Evolutionary conservation across 768 basidiomycete genomes (phyloP).

Genomic region (Albatrellus ellisii): DNA sequence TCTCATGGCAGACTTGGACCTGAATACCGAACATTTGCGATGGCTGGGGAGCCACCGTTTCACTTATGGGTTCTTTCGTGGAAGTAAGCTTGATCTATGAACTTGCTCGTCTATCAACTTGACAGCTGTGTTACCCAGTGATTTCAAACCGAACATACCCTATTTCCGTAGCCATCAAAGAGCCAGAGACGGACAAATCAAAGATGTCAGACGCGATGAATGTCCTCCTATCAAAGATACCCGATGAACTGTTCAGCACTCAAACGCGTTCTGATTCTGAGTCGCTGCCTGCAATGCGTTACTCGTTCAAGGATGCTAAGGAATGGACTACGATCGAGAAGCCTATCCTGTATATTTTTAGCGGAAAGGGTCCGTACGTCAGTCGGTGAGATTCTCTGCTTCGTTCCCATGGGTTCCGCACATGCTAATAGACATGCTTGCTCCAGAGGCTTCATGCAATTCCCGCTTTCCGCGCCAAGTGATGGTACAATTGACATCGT

Average conservation of each 20-base stretch:
- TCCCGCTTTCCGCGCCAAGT: conserved; percentile 68
- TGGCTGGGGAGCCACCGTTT: conserved; percentile 85
- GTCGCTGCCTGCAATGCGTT: conserved; percentile 33
- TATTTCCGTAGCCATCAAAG: conserved; percentile 56
- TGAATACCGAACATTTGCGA: conserved; percentile 72
- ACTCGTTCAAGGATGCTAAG: conserved; percentile 31
- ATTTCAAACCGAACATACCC: conserved; percentile 50
- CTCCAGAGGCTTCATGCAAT: conserved; percentile 62
- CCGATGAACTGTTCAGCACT: conserved; percentile 13
- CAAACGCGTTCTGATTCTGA: conserved; percentile 5
- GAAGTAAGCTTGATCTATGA: conserved; percentile 30
- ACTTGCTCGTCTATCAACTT: not conserved
- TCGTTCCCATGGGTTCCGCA: not conserved
- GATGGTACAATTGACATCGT: conserved; percentile 70
- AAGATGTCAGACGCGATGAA: conserved; percentile 48
- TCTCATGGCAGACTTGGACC: conserved; percentile 75
- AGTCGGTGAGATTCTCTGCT: conserved; percentile 37
- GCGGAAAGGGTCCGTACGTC: conserved; percentile 71
- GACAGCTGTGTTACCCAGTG: conserved; percentile 25
- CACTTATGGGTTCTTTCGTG: conserved; percentile 54
- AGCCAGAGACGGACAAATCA: conserved; percentile 54
- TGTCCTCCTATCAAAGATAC: conserved; percentile 20
- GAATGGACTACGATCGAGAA: conserved; percentile 64
- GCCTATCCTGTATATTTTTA: conserved; percentile 57
- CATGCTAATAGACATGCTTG: too few species aligned